Conservation (phyloP, 257 asterid species). For the Nicotiana noctiflora region DNA sequence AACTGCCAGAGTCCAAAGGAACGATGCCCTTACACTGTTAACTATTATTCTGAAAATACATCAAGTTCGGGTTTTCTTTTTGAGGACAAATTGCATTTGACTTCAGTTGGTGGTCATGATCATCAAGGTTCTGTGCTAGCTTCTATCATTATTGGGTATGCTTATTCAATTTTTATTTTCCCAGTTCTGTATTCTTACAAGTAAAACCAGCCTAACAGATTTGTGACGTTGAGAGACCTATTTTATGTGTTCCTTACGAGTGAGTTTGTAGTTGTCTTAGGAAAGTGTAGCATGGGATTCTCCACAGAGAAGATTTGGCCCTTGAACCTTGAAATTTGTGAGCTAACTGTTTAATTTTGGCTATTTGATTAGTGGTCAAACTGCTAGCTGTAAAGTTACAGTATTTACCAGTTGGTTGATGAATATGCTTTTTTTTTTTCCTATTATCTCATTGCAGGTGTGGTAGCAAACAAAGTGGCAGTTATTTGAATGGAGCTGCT, state of each 20-base stretch:
- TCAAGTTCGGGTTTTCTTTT: conserved; percentile 72
- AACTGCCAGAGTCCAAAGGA: conserved; percentile 46
- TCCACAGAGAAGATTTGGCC: background rate
- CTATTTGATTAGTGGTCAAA: background rate
- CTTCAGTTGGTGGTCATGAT: conserved; percentile 33
- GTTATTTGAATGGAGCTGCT: conserved; percentile 64
- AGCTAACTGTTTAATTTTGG: background rate
- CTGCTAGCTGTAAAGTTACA: background rate
- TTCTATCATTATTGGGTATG: conserved; percentile 57
- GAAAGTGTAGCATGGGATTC: background rate
- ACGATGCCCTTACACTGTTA: conserved; percentile 57
- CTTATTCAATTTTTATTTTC: background rate
- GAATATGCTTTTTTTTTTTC: background rate
- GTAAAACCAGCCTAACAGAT: background rate
- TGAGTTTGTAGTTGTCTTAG: background rate
- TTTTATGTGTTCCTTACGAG: background rate
- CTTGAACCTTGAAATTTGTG: background rate
- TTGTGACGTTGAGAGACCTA: background rate
- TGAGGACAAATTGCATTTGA: conserved; percentile 64
- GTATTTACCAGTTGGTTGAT: conserved; percentile 1
- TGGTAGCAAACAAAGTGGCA: conserved; percentile 78
- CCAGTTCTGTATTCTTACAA: background rate
- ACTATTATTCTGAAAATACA: conserved; percentile 48
- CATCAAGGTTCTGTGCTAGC: conserved; percentile 39
- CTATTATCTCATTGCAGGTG: conserved; percentile 39